A percentile compares a stretch with the other conserved stretches of the same genome.
Evolutionary conservation across 2,329 filamentous ascomycete species (phyloP).

Genomic region (Aspergillus ochraceus): DNA sequence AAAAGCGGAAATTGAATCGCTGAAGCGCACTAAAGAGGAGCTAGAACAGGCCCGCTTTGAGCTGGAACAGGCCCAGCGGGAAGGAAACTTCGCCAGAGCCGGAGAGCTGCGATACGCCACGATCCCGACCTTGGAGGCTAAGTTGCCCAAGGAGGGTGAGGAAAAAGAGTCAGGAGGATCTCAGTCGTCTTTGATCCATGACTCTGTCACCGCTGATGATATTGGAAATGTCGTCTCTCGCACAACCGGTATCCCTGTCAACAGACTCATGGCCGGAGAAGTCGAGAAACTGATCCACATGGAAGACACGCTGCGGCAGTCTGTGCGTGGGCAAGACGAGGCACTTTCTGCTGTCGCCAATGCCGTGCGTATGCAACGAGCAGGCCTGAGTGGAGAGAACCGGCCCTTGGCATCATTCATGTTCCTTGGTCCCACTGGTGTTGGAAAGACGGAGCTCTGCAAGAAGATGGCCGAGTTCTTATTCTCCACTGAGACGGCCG

Average conservation of each 20-base stretch:
- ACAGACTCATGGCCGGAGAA: constrained; percentile 88
- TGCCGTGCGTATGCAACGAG: constrained; percentile 89
- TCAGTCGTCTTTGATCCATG: constrained; percentile 71
- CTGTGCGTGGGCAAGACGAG: constrained; percentile 90
- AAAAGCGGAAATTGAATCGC: constrained; percentile 76
- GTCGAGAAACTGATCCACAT: constrained; percentile 94
- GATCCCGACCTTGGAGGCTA: constrained; percentile 78
- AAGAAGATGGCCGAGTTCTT: constrained; percentile 93
- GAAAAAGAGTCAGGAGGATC: constrained; percentile 46
- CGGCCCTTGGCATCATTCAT: constrained; percentile 92
- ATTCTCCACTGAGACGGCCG: constrained; percentile 87
- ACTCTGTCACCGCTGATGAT: constrained; percentile 92
- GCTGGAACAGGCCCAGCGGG: constrained; percentile 81
- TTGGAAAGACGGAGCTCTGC: constrained; percentile 95
- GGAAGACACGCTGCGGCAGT: constrained; percentile 83
- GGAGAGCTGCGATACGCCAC: constrained; percentile 85
- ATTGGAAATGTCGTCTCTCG: constrained; percentile 90
- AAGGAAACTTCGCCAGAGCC: constrained; percentile 86
- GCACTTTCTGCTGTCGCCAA: constrained; percentile 88
- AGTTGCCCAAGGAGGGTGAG: constrained; percentile 72
- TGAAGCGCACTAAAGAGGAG: constrained; percentile 86
- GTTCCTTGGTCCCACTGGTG: constrained; percentile 94
- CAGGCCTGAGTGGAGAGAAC: constrained; percentile 88
- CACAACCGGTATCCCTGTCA: constrained; percentile 88
- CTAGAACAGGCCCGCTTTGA: constrained; percentile 83